A percentile compares a stretch with the other conserved stretches of the same genome.
Evolutionary conservation across 2,329 filamentous ascomycete species (phyloP).

Genomic region (Talaromyces sp.): DNA sequence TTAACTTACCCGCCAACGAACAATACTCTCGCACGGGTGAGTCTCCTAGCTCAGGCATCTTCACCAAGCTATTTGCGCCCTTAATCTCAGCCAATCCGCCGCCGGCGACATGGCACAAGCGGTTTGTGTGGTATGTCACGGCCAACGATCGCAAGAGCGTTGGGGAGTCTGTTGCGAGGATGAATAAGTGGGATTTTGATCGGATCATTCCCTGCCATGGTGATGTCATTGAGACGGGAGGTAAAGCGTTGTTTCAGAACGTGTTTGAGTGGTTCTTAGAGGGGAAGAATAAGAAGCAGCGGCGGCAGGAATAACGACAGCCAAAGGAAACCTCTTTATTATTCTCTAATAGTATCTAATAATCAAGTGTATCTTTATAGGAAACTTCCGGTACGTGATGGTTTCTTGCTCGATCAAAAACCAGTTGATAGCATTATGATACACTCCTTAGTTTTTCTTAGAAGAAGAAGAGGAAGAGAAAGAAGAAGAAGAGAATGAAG

Average conservation of each 20-base stretch:
- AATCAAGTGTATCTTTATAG: too few species aligned
- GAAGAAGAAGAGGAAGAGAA: too few species aligned
- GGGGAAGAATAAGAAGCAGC: constrained; percentile 20
- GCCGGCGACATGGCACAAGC: constrained; percentile 67
- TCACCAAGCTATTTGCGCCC: constrained; percentile 55
- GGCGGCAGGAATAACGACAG: not conserved
- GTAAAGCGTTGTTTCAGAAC: constrained; percentile 71
- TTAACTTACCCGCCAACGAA: constrained; percentile 84
- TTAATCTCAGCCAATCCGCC: constrained; percentile 56
- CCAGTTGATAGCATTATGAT: not conserved
- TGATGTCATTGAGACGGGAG: constrained; percentile 73
- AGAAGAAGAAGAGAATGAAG: not conserved
- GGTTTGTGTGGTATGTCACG: constrained; percentile 75
- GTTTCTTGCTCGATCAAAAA: not conserved
- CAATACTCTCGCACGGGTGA: constrained; percentile 66
- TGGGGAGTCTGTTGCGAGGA: constrained; percentile 64
- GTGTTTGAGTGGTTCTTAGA: constrained; percentile 80
- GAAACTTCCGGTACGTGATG: too few species aligned
- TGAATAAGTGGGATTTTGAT: constrained; percentile 78
- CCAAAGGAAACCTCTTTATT: too few species aligned
- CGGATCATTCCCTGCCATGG: constrained; percentile 89
- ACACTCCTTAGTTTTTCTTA: not conserved
- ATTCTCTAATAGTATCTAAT: too few species aligned
- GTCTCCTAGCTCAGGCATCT: constrained; percentile 53
- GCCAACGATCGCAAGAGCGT: constrained; percentile 63